Evolutionary conservation across 2,329 filamentous ascomycete species (phyloP).

Genomic region (Davidsoniella virescens): DNA sequence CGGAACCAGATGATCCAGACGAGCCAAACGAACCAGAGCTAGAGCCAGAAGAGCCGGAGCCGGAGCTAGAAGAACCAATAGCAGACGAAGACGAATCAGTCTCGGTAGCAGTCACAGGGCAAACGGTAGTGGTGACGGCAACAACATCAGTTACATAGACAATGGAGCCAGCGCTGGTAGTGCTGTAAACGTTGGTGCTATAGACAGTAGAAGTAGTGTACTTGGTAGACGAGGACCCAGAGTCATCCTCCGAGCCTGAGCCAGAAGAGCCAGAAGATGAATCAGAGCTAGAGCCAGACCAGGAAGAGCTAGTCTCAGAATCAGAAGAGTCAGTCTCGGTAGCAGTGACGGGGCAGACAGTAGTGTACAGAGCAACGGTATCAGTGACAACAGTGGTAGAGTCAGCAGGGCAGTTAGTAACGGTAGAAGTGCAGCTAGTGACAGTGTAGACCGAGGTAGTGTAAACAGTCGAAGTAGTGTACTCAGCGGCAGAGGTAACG

Average conservation of each 20-base stretch:
- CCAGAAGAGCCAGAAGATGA: neutral
- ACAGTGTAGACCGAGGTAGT: constrained; percentile 3
- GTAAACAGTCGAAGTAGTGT: constrained; percentile 3
- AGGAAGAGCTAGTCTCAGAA: neutral
- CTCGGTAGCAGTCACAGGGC: neutral
- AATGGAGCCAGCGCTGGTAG: constrained; percentile 17
- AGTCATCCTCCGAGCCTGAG: neutral
- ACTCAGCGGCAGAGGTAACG: neutral
- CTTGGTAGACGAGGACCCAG: neutral
- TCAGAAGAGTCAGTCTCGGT: neutral
- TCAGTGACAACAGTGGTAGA: constrained; percentile 23
- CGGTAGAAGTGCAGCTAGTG: constrained; percentile 10
- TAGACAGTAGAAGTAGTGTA: constrained; percentile 8
- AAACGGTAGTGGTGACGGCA: constrained; percentile 21
- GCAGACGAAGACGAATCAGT: constrained; percentile 14
- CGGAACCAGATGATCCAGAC: neutral
- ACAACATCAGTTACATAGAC: constrained; percentile 29
- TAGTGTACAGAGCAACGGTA: constrained; percentile 28
- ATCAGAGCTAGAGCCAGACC: neutral
- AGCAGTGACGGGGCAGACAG: neutral
- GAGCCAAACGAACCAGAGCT: neutral
- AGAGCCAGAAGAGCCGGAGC: neutral
- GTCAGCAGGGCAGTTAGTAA: constrained; percentile 8
- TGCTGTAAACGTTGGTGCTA: constrained; percentile 1
- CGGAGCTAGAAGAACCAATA: neutral